phyloP scores from a whole-genome alignment of 2,329 filamentous ascomycete genomes.

The Neurospora crassa region DNA sequence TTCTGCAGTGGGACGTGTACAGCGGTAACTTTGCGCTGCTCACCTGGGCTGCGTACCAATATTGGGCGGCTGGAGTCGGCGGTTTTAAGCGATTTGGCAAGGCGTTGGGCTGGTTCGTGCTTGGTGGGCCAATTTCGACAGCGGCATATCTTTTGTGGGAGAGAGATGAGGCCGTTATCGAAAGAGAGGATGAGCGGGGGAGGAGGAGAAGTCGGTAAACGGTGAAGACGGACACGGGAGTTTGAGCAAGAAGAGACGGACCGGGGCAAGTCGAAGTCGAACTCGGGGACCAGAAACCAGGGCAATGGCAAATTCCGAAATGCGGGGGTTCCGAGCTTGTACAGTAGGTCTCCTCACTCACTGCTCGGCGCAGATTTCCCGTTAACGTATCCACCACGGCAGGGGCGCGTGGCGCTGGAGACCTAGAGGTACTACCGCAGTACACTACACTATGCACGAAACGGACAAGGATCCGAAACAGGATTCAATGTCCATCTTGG shows the following conservation, averaged over 20 bases:
- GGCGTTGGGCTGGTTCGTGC: slow-evolving; percentile 22
- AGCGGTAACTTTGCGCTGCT: slow-evolving; percentile 31
- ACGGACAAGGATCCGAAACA: neutral
- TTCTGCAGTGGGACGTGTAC: slow-evolving; percentile 40
- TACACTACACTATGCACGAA: neutral
- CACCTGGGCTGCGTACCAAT: slow-evolving; percentile 33
- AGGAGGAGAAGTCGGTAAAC: neutral
- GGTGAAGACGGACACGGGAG: neutral
- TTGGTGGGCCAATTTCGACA: slow-evolving; percentile 34
- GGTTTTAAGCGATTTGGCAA: slow-evolving; percentile 17
- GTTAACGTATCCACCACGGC: neutral
- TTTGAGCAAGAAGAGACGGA: neutral
- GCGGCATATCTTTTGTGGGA: slow-evolving; percentile 37
- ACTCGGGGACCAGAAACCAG: neutral
- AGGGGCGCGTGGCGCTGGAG: neutral
- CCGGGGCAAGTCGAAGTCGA: neutral
- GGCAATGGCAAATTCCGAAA: neutral
- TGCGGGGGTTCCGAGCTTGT: neutral
- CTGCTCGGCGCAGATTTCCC: neutral
- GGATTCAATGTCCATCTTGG: neutral
- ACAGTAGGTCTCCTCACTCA: too few relatives aligned
- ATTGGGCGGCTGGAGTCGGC: slow-evolving; percentile 15
- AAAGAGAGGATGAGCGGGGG: neutral
- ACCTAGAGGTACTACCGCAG: too few relatives aligned
- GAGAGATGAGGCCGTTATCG: slow-evolving; percentile 27